These are phyloP conservation scores for Colletotrichum shisoi DNA, from an alignment of 2,329 filamentous ascomycete genomes.

Conservation along the genomic window DNA sequence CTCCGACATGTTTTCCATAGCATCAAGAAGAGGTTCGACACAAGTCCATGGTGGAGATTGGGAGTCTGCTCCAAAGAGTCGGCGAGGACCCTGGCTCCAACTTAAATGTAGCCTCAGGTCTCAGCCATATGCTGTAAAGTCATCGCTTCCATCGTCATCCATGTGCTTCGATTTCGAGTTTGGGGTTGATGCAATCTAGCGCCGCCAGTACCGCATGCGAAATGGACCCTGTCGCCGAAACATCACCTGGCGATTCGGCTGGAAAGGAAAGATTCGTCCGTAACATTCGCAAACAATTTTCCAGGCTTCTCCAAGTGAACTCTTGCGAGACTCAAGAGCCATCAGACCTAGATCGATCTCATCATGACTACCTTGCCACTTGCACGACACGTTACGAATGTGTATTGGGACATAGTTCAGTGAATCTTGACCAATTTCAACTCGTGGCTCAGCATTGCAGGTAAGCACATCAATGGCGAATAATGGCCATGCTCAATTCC, in stretches of 20 bases:
- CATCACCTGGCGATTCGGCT: background rate
- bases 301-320: background rate
- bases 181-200: background rate
- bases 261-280: background rate
- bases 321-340: background rate
- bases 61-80: conserved; percentile 1
- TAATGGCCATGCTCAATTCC: background rate
- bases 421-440: background rate
- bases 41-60: background rate
- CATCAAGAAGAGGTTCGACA: background rate
- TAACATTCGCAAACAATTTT: background rate
- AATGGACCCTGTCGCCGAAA: background rate
- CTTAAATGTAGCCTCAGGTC: conserved; percentile 23
- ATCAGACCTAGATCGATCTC: background rate
- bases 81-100: conserved; percentile 25
- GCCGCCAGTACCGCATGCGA: conserved; percentile 3
- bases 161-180: conserved; percentile 24
- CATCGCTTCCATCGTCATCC: conserved; percentile 32
- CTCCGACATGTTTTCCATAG: background rate
- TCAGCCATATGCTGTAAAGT: background rate
- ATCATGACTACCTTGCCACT: background rate
- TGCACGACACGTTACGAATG: background rate
- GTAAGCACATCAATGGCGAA: background rate
- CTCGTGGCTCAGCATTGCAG: background rate
- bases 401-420: background rate